A percentile compares a stretch with the other conserved stretches of the same genome.
phyloP scores from a whole-genome alignment of 78 protist species.

The Bigelowiella natans region DNA sequence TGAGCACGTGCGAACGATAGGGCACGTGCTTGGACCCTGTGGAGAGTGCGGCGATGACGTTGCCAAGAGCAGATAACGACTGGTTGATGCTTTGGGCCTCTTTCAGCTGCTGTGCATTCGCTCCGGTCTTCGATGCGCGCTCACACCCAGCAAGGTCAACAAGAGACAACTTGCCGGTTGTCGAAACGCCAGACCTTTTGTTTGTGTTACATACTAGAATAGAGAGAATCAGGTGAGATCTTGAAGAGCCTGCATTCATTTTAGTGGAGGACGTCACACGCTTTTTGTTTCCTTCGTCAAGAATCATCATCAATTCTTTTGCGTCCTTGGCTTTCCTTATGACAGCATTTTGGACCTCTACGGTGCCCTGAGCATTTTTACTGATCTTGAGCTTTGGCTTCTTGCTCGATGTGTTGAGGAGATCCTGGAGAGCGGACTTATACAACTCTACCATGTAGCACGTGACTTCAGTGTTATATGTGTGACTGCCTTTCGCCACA shows the following conservation, averaged over 20 bases:
- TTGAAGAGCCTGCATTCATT: conserved; percentile 2
- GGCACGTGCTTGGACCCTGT: background rate
- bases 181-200: background rate
- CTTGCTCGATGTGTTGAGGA: background rate
- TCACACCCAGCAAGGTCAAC: conserved; percentile 29
- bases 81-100: conserved; percentile 38
- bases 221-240: conserved; percentile 28
- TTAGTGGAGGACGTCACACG: background rate
- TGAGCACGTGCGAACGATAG: background rate
- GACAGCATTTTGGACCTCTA: background rate
- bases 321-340: background rate
- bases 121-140: background rate
- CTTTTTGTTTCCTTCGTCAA: background rate
- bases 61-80: conserved; percentile 27
- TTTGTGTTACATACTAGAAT: background rate
- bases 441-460: background rate
- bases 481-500: background rate
- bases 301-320: background rate
- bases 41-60: conserved; percentile 33
- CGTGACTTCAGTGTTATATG: background rate
- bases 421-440: background rate
- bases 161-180: background rate
- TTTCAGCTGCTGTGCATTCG: background rate
- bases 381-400: background rate
- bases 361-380: background rate